Evolutionary conservation across 441 rosid genomes (phyloP), one percentile per base, ranked within the genome.

Genomic region (Pelargonium fulgidum): DNA sequence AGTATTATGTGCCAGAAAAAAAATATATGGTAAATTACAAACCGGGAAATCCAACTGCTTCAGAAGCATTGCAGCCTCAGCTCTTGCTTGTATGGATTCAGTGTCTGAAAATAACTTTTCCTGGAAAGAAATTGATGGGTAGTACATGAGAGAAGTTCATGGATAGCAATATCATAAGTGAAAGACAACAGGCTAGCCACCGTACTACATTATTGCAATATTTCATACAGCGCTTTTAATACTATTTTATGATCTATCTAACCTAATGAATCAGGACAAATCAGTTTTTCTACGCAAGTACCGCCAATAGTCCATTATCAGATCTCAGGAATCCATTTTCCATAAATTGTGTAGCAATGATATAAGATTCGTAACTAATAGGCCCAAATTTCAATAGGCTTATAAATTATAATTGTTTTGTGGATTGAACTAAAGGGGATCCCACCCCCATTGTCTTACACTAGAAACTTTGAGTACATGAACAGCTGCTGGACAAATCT

Each of bases 51-150:
- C 87, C 80, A 95, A 76, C 82, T 83, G 95, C 84, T 92, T 95
- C 66, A 95, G 91, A 81, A 95, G 97, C 80, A 95, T 83, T 52
- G 91, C 98, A 74, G 99, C 96, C 85, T 90, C 98, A 70, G 98
- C 98, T 84, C 99, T 86, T 73, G 93, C 80, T 73, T 95, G 96
- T 69, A 90, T 90, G 71, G 99, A 90, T 81, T 95, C 97, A 68
- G 91, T 85, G 80, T 92, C 97, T 67, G 96, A 88, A 80, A 92
- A 90, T 47, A 95, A 86, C 85, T 89, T 90, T 20, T 84, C 84
- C 98, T 92, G 85, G 68, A 76, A 83, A 76, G 48, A 64, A 76
- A 73, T 56, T 13, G 4, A 9, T 52, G 62, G 56, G 13, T 68
- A 47, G 39, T 59, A 70, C 45, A 78, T 14, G 19, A 67, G 26